Conservation (phyloP, 768 basidiomycete genomes). For the Antrodiella citrinella region DNA sequence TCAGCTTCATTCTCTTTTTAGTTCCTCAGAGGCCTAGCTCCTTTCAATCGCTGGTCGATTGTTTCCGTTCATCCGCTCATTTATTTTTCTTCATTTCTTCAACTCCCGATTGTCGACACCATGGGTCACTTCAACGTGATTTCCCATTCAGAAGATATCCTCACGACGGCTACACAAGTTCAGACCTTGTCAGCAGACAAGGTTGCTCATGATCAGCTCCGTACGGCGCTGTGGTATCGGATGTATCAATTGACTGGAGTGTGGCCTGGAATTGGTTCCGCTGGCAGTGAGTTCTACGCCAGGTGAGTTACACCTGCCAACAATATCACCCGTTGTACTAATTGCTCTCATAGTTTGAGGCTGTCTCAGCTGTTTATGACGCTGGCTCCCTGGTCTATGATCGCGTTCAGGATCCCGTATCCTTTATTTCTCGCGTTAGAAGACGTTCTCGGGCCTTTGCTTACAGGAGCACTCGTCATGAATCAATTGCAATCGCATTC, state of each 20-base stretch:
- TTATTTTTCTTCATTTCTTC: background rate
- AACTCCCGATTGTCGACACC: background rate
- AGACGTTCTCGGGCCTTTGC: background rate
- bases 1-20: background rate
- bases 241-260: background rate
- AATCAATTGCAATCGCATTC: background rate
- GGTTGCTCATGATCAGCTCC: background rate
- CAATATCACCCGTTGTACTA: no score
- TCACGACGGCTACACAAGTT: background rate
- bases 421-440: background rate
- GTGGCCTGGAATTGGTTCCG: no score
- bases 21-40: background rate
- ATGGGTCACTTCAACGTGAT: background rate
- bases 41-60: constrained; percentile 1
- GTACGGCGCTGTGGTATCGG: background rate
- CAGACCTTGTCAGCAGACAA: background rate
- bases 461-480: background rate
- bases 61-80: background rate
- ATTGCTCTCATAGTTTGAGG: background rate
- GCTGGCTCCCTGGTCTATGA: background rate
- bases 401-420: background rate
- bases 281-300: no score
- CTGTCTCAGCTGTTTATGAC: background rate
- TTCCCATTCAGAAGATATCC: background rate
- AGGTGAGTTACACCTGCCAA: no score